These are phyloP conservation scores for Rehmannia glutinosa DNA, from an alignment of 257 asterid species.

Conservation along the genomic window DNA sequence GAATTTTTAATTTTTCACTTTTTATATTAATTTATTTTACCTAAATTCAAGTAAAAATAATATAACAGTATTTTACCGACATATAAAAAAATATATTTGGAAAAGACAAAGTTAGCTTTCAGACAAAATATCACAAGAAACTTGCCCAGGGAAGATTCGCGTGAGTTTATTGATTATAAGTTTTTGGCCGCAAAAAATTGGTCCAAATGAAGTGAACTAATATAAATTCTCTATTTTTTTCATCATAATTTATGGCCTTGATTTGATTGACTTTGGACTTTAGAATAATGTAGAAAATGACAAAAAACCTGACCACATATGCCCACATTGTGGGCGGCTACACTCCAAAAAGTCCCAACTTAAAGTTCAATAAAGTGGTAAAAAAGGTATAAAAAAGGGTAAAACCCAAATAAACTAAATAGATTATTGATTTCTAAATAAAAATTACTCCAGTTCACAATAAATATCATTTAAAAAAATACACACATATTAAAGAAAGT, in stretches of 20 bases:
- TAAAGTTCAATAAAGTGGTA: no score
- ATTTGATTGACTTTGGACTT: no score
- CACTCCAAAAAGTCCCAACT: not conserved
- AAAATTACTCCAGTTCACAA: no score
- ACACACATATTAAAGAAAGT: no score
- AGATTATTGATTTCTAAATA: no score
- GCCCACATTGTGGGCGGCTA: constrained; percentile 21
- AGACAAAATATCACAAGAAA: not conserved
- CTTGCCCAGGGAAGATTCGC: constrained; percentile 27
- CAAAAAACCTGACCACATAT: constrained; percentile 9
- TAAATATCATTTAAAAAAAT: no score
- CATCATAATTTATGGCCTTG: not conserved
- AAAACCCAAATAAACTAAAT: no score
- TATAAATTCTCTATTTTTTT: not conserved
- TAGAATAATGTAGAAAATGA: constrained; percentile 17
- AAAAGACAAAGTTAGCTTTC: not conserved
- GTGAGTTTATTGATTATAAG: not conserved
- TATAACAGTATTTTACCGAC: constrained; percentile 4
- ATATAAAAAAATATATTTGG: not conserved
- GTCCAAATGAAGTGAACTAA: constrained; percentile 29
- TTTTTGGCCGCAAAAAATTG: not conserved
- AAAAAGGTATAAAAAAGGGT: no score
- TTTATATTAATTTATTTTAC: no score
- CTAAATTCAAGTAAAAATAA: no score
- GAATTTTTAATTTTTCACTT: no score